A percentile compares a stretch with the other conserved stretches of the same genome.
These are phyloP conservation scores for Pichia sp. DNA, from an alignment of 1,139 yeast genomes.

Conservation along the genomic window DNA sequence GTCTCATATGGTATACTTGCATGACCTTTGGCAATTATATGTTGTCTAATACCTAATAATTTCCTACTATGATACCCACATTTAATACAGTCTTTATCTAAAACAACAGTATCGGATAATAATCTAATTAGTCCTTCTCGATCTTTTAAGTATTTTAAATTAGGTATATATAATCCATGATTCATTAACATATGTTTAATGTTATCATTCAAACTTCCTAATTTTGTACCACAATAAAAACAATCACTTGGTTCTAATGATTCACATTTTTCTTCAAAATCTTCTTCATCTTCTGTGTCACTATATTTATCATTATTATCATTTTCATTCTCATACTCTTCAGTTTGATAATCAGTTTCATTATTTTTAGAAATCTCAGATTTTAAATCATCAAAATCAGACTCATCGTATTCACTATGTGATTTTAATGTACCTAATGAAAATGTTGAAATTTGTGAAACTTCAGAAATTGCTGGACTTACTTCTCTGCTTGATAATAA, in stretches of 20 bases:
- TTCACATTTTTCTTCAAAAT: slow-evolving; percentile 23
- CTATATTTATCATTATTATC: not conserved
- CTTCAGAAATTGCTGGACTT: slow-evolving; percentile 51
- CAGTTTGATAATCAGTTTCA: slow-evolving; percentile 19
- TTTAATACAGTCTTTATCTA: slow-evolving; percentile 44
- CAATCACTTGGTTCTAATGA: slow-evolving; percentile 35
- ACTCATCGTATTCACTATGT: slow-evolving; percentile 12
- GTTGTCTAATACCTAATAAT: slow-evolving; percentile 47
- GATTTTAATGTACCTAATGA: slow-evolving; percentile 55
- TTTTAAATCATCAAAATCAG: slow-evolving; percentile 25
- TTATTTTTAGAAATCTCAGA: slow-evolving; percentile 16
- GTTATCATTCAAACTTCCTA: slow-evolving; percentile 39
- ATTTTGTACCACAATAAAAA: slow-evolving; percentile 38
- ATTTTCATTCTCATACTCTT: slow-evolving; percentile 2
- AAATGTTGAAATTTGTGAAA: slow-evolving; percentile 52
- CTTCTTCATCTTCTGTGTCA: slow-evolving; percentile 19
- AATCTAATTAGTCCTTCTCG: slow-evolving; percentile 41
- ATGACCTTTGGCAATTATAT: slow-evolving; percentile 46
- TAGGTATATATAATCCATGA: slow-evolving; percentile 50
- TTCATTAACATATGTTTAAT: slow-evolving; percentile 41
- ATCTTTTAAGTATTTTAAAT: slow-evolving; percentile 37
- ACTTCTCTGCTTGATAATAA: slow-evolving; percentile 27
- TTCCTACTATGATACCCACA: slow-evolving; percentile 50
- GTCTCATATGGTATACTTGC: slow-evolving; percentile 50
- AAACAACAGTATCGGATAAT: slow-evolving; percentile 38